Conservation (phyloP, 768 basidiomycete genomes). For the Mycena vitilis region DNA sequence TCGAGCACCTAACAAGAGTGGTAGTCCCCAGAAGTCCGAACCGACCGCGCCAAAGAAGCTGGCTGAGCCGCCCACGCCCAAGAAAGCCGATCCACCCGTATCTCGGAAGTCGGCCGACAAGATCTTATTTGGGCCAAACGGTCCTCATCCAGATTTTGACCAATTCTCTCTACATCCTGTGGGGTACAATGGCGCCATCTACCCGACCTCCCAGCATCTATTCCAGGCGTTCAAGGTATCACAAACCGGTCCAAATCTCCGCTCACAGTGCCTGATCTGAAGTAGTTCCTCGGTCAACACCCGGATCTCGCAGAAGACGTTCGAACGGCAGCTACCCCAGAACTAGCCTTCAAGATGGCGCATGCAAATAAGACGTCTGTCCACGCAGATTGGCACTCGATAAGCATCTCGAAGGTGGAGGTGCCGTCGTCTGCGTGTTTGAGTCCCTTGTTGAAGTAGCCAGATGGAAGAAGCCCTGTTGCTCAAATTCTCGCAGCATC, state of each 20-base stretch:
- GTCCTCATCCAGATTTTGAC: conserved; percentile 53
- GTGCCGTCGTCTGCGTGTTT: not conserved
- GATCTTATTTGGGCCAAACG: conserved; percentile 35
- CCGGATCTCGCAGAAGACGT: conserved; percentile 60
- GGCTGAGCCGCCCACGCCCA: not conserved
- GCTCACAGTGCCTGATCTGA: conserved; percentile 5
- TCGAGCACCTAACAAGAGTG: conserved; percentile 16
- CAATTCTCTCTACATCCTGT: conserved; percentile 58
- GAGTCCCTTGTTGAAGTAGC: not conserved
- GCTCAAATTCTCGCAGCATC: conserved; percentile 67
- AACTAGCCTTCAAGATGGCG: conserved; percentile 55
- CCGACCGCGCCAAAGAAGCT: conserved; percentile 18
- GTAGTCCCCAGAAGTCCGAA: not conserved
- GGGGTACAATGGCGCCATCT: conserved; percentile 48
- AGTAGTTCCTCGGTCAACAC: conserved; percentile 54
- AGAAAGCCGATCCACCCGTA: conserved; percentile 4
- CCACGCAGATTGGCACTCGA: conserved; percentile 60
- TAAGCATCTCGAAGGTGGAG: conserved; percentile 59
- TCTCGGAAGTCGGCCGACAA: conserved; percentile 23
- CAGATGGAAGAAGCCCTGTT: conserved; percentile 63
- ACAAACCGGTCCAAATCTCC: not conserved
- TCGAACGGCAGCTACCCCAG: conserved; percentile 52
- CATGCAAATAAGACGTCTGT: conserved; percentile 51
- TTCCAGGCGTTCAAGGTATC: conserved; percentile 59
- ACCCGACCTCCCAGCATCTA: conserved; percentile 61